phyloP scores from a whole-genome alignment of 2,329 filamentous ascomycete genomes.

The Colletotrichum cereale region DNA sequence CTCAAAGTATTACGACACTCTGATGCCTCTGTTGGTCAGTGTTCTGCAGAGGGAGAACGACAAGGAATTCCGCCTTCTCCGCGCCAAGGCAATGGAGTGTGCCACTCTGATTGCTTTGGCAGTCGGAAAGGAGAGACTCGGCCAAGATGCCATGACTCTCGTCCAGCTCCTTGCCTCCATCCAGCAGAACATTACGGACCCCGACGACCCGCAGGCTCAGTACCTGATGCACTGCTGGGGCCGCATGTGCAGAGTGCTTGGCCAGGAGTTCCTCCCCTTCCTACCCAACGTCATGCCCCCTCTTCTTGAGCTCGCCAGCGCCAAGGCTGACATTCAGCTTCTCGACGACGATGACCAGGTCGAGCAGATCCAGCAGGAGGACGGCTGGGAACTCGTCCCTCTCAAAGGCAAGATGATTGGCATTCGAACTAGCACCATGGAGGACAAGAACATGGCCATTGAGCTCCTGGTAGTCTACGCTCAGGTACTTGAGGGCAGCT shows the following conservation, averaged over 20 bases:
- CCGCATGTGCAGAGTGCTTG: constrained; percentile 96
- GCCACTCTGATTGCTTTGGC: constrained; percentile 95
- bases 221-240: constrained; percentile 99
- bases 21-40: constrained; percentile 95
- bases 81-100: constrained; percentile 99
- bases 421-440: constrained; percentile 95
- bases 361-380: constrained; percentile 91
- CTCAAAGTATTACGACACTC: constrained; percentile 91
- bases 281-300: constrained; percentile 94
- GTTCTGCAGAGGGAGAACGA: constrained; percentile 91
- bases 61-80: constrained; percentile 90
- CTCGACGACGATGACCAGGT: constrained; percentile 96
- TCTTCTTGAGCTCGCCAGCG: constrained; percentile 88
- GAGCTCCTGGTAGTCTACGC: constrained; percentile 98
- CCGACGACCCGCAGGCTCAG: constrained; percentile 95
- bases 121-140: constrained; percentile 93
- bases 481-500: constrained; percentile 91
- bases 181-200: constrained; percentile 86
- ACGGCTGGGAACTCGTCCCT: constrained; percentile 97
- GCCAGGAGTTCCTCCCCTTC: constrained; percentile 91
- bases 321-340: constrained; percentile 97
- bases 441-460: constrained; percentile 99
- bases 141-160: constrained; percentile 85
- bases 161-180: constrained; percentile 90
- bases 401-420: constrained; percentile 98